These are phyloP conservation scores for Rhododendron williamsianum DNA, from an alignment of 148 eudicot species.

Conservation along the genomic window DNA sequence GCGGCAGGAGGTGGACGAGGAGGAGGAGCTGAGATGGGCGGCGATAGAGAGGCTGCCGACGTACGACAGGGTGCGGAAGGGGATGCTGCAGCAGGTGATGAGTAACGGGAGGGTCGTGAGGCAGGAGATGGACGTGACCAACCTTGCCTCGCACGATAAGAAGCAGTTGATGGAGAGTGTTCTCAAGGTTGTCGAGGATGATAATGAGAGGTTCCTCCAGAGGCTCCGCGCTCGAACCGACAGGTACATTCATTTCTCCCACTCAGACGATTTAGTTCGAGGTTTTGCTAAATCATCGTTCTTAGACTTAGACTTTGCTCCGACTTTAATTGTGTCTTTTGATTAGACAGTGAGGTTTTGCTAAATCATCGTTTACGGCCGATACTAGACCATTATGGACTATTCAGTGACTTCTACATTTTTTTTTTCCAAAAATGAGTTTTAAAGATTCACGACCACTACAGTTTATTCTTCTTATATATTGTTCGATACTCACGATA, in stretches of 20 bases:
- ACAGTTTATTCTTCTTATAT: no score
- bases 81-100: constrained; percentile 11
- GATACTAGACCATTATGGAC: no score
- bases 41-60: constrained; percentile 25
- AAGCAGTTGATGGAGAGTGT: constrained; percentile 23
- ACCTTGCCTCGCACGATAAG: constrained; percentile 18
- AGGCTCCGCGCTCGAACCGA: constrained; percentile 24
- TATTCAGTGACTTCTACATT: no score
- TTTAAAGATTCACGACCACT: no score
- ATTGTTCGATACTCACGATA: no score
- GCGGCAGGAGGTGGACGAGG: constrained; percentile 14
- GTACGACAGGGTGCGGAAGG: constrained; percentile 20
- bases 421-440: no score
- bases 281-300: no score
- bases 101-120: constrained; percentile 19
- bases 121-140: constrained; percentile 17
- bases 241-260: constrained; percentile 8
- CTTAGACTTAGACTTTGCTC: no score
- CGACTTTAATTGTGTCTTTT: no score
- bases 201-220: constrained; percentile 30
- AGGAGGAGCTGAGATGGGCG: constrained; percentile 23
- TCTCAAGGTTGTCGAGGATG: constrained; percentile 20
- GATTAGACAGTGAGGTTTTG: no score
- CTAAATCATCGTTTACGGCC: no score
- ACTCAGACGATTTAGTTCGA: not conserved